Evolutionary conservation across 1,139 yeast genomes (phyloP).

Genomic region (Candida neerlandica): DNA sequence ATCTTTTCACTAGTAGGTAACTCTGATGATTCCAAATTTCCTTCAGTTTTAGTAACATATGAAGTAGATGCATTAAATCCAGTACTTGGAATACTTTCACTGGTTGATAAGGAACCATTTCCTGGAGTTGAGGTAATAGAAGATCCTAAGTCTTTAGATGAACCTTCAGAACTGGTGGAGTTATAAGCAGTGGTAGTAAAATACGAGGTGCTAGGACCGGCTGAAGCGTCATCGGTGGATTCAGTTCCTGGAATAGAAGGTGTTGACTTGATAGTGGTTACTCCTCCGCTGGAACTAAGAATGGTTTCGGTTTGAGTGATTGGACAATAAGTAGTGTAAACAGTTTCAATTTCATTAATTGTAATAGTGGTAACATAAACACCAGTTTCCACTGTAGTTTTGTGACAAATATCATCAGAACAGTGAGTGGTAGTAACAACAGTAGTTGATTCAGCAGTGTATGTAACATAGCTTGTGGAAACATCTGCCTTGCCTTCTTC

Average conservation of each 20-base stretch:
- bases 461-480: conserved; percentile 6
- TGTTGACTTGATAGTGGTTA: conserved; percentile 1
- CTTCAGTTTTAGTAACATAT: not conserved
- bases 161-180: not conserved
- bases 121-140: not conserved
- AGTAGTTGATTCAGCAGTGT: conserved; percentile 23
- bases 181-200: not conserved
- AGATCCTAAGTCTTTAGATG: not conserved
- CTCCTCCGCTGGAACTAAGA: not conserved
- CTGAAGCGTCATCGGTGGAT: not conserved
- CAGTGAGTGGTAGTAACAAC: conserved; percentile 50
- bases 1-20: not conserved
- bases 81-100: not conserved
- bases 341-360: conserved; percentile 23
- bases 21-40: not conserved
- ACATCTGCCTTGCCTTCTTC: not conserved
- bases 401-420: conserved; percentile 33
- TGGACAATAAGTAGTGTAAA: conserved; percentile 20
- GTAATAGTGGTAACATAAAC: conserved; percentile 31
- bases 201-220: not conserved
- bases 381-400: conserved; percentile 32
- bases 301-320: conserved; percentile 18
- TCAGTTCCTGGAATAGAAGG: conserved; percentile 2
- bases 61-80: not conserved
- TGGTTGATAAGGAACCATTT: not conserved